Evolutionary conservation across 1,139 yeast species (phyloP).

Genomic region (Trichomonascaceae sp.): DNA sequence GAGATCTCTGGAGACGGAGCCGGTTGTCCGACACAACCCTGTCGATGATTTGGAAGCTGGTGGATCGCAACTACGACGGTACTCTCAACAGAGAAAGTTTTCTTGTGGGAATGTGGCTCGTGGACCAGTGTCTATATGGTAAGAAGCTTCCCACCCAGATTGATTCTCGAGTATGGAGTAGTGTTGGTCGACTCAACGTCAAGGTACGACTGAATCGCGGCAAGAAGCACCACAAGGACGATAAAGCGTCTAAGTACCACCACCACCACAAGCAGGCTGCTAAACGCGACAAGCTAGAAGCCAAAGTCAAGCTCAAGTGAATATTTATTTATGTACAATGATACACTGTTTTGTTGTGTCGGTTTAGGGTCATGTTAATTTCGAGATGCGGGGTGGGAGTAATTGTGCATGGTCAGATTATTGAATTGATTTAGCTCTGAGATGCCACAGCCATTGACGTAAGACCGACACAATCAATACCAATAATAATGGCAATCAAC

Average conservation of each 20-base stretch:
- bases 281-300: not conserved
- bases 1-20: slow-evolving; percentile 70
- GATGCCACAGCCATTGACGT: no score
- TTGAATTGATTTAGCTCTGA: no score
- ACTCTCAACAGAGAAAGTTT: slow-evolving; percentile 70
- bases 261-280: not conserved
- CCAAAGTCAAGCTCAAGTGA: not conserved
- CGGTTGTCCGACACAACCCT: slow-evolving; percentile 52
- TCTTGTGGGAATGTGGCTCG: slow-evolving; percentile 89
- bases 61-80: slow-evolving; percentile 66
- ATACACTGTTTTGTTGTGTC: no score
- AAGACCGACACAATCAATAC: not conserved
- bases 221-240: slow-evolving; percentile 7
- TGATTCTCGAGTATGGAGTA: slow-evolving; percentile 26
- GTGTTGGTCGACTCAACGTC: slow-evolving; percentile 30
- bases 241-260: no score
- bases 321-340: no score
- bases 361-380: no score
- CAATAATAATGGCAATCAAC: not conserved
- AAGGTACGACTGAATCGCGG: slow-evolving; percentile 13
- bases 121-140: slow-evolving; percentile 92
- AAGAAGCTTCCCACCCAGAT: slow-evolving; percentile 64
- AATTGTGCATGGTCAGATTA: no score
- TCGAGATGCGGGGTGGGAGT: no score
- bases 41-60: slow-evolving; percentile 62